Conservation (phyloP, 495 filamentous ascomycete species). For the Daldinia decipiens region DNA sequence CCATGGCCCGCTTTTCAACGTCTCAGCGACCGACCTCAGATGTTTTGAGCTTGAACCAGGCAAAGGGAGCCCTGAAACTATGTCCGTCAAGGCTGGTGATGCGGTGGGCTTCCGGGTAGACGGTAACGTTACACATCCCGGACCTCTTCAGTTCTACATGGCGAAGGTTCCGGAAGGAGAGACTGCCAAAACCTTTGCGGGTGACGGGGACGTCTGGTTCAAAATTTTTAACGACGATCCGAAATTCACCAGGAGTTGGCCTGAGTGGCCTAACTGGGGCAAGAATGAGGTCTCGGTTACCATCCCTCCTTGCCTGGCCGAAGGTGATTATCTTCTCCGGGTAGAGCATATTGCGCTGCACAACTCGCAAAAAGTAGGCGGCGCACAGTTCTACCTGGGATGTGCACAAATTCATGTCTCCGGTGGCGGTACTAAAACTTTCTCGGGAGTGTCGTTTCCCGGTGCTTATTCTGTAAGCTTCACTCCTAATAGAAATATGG, state of each 20-base stretch:
- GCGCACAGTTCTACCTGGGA: background rate
- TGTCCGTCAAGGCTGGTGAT: background rate
- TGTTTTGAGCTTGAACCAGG: background rate
- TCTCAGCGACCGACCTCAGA: background rate
- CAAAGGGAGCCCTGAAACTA: background rate
- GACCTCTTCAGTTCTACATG: background rate
- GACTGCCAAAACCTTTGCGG: background rate
- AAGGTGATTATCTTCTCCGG: background rate
- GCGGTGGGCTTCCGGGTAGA: background rate
- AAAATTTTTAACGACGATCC: background rate
- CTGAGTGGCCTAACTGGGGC: background rate
- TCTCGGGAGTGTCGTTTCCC: background rate
- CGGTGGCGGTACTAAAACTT: background rate
- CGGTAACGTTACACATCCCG: background rate
- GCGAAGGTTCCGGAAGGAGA: background rate
- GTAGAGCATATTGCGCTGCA: background rate
- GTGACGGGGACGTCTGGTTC: background rate
- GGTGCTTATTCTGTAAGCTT: background rate
- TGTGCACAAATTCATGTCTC: background rate
- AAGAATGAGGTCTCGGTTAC: background rate
- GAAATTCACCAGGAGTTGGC: background rate
- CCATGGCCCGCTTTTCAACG: background rate
- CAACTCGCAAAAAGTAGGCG: background rate
- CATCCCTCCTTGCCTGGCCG: background rate
- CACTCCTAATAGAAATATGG: background rate